Conservation (phyloP, 768 basidiomycete genomes). For the Amanita thiersii region DNA sequence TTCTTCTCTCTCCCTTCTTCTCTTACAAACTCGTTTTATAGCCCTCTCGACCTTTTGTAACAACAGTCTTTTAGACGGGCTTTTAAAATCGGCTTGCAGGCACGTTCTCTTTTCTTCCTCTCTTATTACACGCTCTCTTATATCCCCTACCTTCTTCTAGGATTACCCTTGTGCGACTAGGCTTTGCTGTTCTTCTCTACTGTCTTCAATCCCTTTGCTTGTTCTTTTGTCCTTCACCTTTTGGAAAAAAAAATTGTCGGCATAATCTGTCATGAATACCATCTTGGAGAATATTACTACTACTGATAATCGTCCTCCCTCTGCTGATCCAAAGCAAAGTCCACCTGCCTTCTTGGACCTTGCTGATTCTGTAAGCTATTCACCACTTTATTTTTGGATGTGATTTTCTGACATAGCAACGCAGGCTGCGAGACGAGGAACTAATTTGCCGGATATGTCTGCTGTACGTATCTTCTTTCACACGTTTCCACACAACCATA, state of each 20-base stretch:
- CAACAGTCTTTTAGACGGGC: constrained; percentile 77
- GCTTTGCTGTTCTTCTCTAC: constrained; percentile 44
- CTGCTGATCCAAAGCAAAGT: constrained; percentile 73
- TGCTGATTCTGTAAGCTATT: constrained; percentile 74
- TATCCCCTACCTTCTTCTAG: constrained; percentile 24
- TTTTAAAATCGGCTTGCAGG: constrained; percentile 64
- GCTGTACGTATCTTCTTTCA: constrained; percentile 47
- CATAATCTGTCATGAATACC: constrained; percentile 52
- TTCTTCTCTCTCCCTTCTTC: constrained; percentile 14
- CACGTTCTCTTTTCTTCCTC: constrained; percentile 25
- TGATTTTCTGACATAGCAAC: constrained; percentile 14
- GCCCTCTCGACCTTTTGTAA: constrained; percentile 63
- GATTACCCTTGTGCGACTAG: constrained; percentile 64
- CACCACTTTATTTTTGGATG: constrained; percentile 11
- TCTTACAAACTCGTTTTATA: constrained; percentile 13
- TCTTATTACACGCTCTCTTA: constrained; percentile 17
- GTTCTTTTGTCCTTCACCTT: constrained; percentile 50
- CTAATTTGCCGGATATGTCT: constrained; percentile 81
- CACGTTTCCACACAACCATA: neutral
- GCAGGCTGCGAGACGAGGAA: constrained; percentile 77
- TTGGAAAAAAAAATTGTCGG: constrained; percentile 44
- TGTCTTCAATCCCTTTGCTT: constrained; percentile 37
- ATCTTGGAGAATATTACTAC: constrained; percentile 63
- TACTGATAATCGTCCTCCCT: constrained; percentile 63
- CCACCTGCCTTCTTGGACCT: constrained; percentile 91